Conservation (phyloP, 306 rosid genomes). For the Astragalus membranaceus region DNA sequence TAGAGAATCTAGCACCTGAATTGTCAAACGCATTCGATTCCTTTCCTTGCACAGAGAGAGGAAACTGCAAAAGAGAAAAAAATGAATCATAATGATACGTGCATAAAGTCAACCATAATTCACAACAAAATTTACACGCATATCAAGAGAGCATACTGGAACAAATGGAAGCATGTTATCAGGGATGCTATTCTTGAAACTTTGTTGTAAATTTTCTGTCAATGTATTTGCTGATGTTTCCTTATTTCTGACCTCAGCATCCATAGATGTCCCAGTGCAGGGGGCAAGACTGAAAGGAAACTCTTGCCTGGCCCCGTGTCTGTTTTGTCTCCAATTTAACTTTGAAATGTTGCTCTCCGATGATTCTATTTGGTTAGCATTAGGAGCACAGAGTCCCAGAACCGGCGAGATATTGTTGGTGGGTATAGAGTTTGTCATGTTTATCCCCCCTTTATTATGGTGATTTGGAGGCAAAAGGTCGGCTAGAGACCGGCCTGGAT, state of each 20-base stretch:
- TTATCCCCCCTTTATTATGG: conserved; percentile 40
- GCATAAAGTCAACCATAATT: conserved; percentile 6
- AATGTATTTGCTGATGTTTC: conserved; percentile 44
- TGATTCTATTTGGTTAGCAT: conserved; percentile 59
- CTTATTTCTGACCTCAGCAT: conserved; percentile 48
- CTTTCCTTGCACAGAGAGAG: conserved; percentile 42
- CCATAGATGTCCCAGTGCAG: conserved; percentile 46
- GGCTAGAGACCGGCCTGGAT: conserved; percentile 37
- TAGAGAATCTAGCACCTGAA: conserved; percentile 43
- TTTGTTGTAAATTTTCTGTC: conserved; percentile 43
- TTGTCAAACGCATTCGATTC: conserved; percentile 41
- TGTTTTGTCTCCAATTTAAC: conserved; percentile 55
- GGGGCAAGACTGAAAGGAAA: conserved; percentile 90
- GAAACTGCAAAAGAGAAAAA: conserved; percentile 38
- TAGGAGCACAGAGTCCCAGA: conserved; percentile 94
- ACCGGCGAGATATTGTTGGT: conserved; percentile 68
- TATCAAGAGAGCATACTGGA: conserved; percentile 43
- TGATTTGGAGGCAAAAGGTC: conserved; percentile 59
- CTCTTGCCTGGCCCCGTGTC: conserved; percentile 66
- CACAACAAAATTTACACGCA: conserved; percentile 2
- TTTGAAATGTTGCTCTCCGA: conserved; percentile 55
- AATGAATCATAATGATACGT: conserved; percentile 14
- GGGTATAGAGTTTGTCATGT: conserved; percentile 32
- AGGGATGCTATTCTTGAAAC: conserved; percentile 45
- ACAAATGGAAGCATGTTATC: conserved; percentile 52